phyloP scores from a whole-genome alignment of 2,329 filamentous ascomycete species.

The Sporothrix protearum region DNA sequence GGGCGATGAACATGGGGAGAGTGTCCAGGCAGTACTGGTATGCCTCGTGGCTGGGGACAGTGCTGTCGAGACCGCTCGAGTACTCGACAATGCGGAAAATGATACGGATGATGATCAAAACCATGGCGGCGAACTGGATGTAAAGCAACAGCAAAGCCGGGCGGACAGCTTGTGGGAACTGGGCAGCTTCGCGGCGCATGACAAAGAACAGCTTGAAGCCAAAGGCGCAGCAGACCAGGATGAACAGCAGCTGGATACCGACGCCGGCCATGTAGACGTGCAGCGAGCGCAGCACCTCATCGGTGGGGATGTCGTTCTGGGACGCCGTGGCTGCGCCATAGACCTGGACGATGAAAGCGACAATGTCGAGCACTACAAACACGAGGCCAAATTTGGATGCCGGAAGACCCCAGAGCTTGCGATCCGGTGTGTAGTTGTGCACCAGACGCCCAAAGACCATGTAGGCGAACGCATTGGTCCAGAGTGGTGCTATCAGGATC shows the following conservation, averaged over 20 bases:
- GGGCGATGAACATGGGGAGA: slow-evolving; percentile 51
- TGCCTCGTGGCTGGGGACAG: slow-evolving; percentile 42
- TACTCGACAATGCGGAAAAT: slow-evolving; percentile 60
- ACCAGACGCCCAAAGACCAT: slow-evolving; percentile 44
- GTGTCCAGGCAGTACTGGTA: slow-evolving; percentile 50
- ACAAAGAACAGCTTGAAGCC: slow-evolving; percentile 32
- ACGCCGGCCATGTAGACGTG: slow-evolving; percentile 26
- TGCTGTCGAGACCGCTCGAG: slow-evolving; percentile 41
- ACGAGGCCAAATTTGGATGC: slow-evolving; percentile 41
- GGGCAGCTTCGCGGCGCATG: slow-evolving; percentile 32
- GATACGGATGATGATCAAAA: slow-evolving; percentile 45
- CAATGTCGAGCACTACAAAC: slow-evolving; percentile 48
- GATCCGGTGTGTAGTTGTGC: slow-evolving; percentile 39
- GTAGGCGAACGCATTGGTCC: slow-evolving; percentile 46
- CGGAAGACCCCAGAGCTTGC: slow-evolving; percentile 33
- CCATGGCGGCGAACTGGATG: slow-evolving; percentile 20
- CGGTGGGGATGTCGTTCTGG: not conserved
- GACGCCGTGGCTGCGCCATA: slow-evolving; percentile 37
- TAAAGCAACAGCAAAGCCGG: not conserved
- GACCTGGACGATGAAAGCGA: slow-evolving; percentile 47
- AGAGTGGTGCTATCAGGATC: slow-evolving; percentile 43
- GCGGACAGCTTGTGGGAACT: not conserved
- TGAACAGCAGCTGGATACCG: slow-evolving; percentile 31
- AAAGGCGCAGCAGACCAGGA: slow-evolving; percentile 39
- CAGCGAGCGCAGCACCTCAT: not conserved